Evolutionary conservation across 164 flowering plant species (phyloP), one percentile per base, ranked within the genome.

Genomic region (Nymphaea thermarum): DNA sequence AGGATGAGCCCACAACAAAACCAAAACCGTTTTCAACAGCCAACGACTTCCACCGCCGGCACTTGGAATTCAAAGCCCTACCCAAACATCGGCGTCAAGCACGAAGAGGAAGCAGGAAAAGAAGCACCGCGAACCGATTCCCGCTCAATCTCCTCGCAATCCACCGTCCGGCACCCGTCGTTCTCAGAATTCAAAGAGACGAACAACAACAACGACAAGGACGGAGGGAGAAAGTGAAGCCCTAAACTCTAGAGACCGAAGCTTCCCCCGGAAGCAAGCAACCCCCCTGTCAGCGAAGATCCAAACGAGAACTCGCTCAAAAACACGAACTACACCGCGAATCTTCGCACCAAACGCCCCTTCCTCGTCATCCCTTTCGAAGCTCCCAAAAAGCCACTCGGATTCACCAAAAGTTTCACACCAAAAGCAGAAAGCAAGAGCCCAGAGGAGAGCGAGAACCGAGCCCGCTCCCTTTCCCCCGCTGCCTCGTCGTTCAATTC

Each of bases 131-230:
- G 4, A n/a, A 45, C 59, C 25, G 47, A 65, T 43, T 15, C 43
- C 16, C 16, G 42, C 16, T 15, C 43, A 41, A 18, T n/a, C 44
- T 18, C 11, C 25, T 42, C 43, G 18, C 4, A 59, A 57, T 42
- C 16, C 69, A 11, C 15, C 36, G 36, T 25, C 36, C 36, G 1
- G 36, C 36, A 25, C 36, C 36, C 36, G 36, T 25, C 36, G 36
- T 25, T 25, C 36, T 70, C 72, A 66, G 12, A 65, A 68, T 66
- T 61, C 68, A 62, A 16, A 11, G 63, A 42, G 62, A 42, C 36
- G 36, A 25, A 25, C 36, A 25, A 25, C 36, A 25, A 1, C 36
- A 25, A 25, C 36, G 36, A 25, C 36, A 25, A 25, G 36, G 36
- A 25, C 68, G 25, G 44, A 42, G 25, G 6, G 10, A 47, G 42